Evolutionary conservation across 75 land plant species (phyloP), one percentile per base, ranked within the genome.

Genomic region (Sequoia sempervirens): DNA sequence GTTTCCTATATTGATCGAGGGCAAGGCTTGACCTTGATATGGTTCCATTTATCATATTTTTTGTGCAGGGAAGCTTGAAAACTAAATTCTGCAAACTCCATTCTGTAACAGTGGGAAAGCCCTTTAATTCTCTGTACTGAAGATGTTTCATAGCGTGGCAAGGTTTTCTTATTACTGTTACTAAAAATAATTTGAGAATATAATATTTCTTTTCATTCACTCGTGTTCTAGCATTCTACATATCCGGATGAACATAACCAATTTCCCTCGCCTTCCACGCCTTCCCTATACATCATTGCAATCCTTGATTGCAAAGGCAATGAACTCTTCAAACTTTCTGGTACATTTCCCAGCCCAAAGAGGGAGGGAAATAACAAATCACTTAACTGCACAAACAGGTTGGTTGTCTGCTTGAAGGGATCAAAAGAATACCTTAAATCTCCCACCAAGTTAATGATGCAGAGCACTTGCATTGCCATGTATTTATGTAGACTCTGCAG

Each of bases 321-420:
- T 70, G 13, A 30, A 30, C 73, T 11, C 14, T 28, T 30, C 30
- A 32, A 32, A 70, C 5, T 70, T 32, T n/a, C 73, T 32, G 36
- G 73, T 32, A 70, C 32, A 32, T 13, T 30, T 70, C 73, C 73
- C 73, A 70, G 37, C 73, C 73, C 73, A 70, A 70, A 70, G 32
- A 70, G 73, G 73, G 73, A 70, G 73, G 73, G 73, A 70, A 70
- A 70, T 32, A 70, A 70, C 32, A 10, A 70, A 70, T 32, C 15
- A 32, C 36, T 70, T 32, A 32, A 70, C 73, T 30, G 14, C 73
- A 28, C 73, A 70, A 70, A 32, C 15, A 30, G 32, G 14, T 12
- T 70, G 36, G 37, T 70, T 3, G 14, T 70, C 13, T 7, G 11
- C 36, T 30, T 32, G 73, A 70, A 32, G 73, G 73, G 73, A 70